A percentile compares a stretch with the other conserved stretches of the same genome.
phyloP scores from a whole-genome alignment of 2,329 filamentous ascomycete species.

The Gyromitra esculenta region DNA sequence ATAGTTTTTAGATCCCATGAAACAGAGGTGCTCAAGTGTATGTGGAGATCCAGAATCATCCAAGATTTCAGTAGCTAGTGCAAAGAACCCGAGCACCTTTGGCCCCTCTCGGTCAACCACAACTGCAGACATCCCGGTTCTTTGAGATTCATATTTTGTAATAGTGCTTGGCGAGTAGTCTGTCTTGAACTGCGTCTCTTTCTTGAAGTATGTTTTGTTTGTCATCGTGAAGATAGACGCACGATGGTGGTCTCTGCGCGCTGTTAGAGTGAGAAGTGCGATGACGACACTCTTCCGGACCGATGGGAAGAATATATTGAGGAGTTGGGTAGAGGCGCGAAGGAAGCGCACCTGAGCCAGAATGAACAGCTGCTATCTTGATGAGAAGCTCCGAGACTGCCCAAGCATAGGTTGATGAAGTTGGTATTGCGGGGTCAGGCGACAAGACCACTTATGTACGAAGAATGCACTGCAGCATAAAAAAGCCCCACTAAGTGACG shows the following conservation, averaged over 20 bases:
- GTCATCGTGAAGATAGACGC: constrained; percentile 45
- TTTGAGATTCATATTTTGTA: constrained; percentile 93
- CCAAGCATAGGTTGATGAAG: background rate
- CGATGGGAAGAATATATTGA: constrained; percentile 40
- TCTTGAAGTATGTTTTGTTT: constrained; percentile 69
- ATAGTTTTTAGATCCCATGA: constrained; percentile 93
- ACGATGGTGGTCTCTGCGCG: constrained; percentile 27
- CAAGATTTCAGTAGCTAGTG: constrained; percentile 94
- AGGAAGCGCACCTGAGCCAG: constrained; percentile 45
- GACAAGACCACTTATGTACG: constrained; percentile 4
- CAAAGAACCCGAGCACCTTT: constrained; percentile 95
- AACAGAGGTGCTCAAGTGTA: constrained; percentile 82
- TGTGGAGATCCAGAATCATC: constrained; percentile 95
- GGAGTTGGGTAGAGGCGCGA: constrained; percentile 27
- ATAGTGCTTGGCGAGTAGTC: constrained; percentile 90
- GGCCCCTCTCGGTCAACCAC: constrained; percentile 92
- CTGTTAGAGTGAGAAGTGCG: constrained; percentile 38
- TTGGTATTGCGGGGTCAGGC: constrained; percentile 35
- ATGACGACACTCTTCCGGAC: constrained; percentile 38
- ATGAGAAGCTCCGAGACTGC: background rate
- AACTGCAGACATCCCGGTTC: constrained; percentile 93
- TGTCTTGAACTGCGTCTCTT: constrained; percentile 83
- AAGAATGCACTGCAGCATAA: background rate
- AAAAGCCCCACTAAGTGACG: background rate
- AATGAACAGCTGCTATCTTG: constrained; percentile 15